phyloP scores from a whole-genome alignment of 169 alveolate genomes.

The Plasmodium berghei region DNA sequence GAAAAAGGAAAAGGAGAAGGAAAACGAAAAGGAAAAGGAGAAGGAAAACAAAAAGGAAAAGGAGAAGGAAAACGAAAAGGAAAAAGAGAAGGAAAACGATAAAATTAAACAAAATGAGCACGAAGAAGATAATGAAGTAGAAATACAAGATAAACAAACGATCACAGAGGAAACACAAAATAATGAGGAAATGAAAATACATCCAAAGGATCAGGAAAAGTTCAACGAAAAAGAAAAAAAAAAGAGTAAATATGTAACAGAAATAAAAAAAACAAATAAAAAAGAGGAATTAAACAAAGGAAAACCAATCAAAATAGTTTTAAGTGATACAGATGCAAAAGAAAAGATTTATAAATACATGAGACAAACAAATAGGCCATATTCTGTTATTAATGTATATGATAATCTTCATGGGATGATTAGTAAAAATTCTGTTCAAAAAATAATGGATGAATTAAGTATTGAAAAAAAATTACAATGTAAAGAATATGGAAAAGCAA shows the following conservation, averaged over 20 bases:
- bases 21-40: background rate
- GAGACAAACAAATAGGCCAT: slow-evolving; percentile 88
- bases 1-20: background rate
- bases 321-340: slow-evolving; percentile 71
- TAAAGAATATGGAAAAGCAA: slow-evolving; percentile 89
- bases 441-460: slow-evolving; percentile 84
- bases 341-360: slow-evolving; percentile 84
- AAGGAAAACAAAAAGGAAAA: slow-evolving; percentile 1
- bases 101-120: background rate
- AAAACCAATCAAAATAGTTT: slow-evolving; percentile 24
- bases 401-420: slow-evolving; percentile 84
- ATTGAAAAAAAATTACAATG: slow-evolving; percentile 80
- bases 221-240: slow-evolving; percentile 11
- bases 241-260: background rate
- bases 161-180: background rate
- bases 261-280: slow-evolving; percentile 11
- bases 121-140: background rate
- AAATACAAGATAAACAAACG: background rate
- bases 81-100: background rate
- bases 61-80: background rate
- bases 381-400: slow-evolving; percentile 84
- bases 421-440: slow-evolving; percentile 81
- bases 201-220: background rate
- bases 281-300: slow-evolving; percentile 15
- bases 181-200: background rate